Evolutionary conservation across 1,284 basidiomycete species (phyloP).

Genomic region (Ganoderma sp.): DNA sequence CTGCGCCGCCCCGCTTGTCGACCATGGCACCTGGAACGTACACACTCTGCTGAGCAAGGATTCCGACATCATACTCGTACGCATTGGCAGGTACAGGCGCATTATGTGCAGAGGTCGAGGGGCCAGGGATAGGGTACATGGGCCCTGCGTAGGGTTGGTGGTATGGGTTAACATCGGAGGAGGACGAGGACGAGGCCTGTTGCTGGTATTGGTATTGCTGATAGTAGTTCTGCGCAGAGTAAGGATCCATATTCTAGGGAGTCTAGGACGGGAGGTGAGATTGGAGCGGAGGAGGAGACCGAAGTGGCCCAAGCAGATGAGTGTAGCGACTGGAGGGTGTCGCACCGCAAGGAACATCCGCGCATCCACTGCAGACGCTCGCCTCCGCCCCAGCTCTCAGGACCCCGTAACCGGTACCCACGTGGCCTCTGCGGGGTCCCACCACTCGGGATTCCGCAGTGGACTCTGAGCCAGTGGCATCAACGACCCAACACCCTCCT

Average conservation of each 20-base stretch:
- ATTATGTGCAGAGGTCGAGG: conserved; percentile 65
- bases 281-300: neutral
- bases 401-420: conserved; percentile 21
- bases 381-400: neutral
- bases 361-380: too few species aligned
- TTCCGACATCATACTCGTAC: conserved; percentile 88
- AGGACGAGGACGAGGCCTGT: conserved; percentile 23
- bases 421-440: conserved; percentile 26
- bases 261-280: neutral
- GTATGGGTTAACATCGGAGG: conserved; percentile 72
- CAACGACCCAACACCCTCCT: conserved; percentile 43
- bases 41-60: conserved; percentile 85
- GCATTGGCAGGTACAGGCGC: conserved; percentile 88
- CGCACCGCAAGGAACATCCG: neutral
- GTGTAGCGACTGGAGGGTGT: neutral
- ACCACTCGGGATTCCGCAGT: conserved; percentile 14
- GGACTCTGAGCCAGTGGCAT: conserved; percentile 24
- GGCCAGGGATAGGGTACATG: conserved; percentile 67
- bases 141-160: conserved; percentile 80
- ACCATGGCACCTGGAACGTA: conserved; percentile 89
- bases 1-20: conserved; percentile 82
- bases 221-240: conserved; percentile 45
- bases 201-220: conserved; percentile 57
- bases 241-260: conserved; percentile 50
- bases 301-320: conserved; percentile 5